These are phyloP conservation scores for Geotrichum reessii DNA, from an alignment of 1,139 yeast genomes.

Conservation along the genomic window DNA sequence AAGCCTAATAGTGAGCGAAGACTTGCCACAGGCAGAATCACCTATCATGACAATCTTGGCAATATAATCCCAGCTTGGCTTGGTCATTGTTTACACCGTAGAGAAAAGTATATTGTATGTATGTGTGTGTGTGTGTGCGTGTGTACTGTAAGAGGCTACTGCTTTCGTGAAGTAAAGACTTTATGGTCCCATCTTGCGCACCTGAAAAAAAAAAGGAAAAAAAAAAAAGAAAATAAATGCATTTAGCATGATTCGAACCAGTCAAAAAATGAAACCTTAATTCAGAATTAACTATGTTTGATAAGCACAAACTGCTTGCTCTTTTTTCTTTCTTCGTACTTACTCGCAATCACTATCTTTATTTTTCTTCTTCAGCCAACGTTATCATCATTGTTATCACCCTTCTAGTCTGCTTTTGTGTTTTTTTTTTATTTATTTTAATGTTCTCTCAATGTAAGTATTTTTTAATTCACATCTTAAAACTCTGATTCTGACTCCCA, in stretches of 20 bases:
- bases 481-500: conserved; percentile 18
- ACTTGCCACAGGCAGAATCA: conserved; percentile 34
- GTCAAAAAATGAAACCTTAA: neutral
- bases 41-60: conserved; percentile 26
- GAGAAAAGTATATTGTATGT: neutral
- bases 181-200: neutral
- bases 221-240: neutral
- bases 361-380: neutral
- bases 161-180: neutral
- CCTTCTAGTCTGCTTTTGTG: neutral
- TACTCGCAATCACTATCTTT: neutral
- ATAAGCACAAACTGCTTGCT: neutral
- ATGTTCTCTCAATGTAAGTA: conserved; percentile 34
- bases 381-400: neutral
- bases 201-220: neutral
- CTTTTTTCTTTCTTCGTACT: neutral
- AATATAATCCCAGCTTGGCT: conserved; percentile 26
- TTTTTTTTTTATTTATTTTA: neutral
- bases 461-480: neutral
- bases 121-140: neutral
- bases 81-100: neutral
- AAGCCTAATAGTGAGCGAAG: conserved; percentile 35
- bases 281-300: neutral
- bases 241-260: neutral
- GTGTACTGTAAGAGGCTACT: neutral